phyloP scores from a whole-genome alignment of 768 basidiomycete species.

The Xerocomus potaroensis region DNA sequence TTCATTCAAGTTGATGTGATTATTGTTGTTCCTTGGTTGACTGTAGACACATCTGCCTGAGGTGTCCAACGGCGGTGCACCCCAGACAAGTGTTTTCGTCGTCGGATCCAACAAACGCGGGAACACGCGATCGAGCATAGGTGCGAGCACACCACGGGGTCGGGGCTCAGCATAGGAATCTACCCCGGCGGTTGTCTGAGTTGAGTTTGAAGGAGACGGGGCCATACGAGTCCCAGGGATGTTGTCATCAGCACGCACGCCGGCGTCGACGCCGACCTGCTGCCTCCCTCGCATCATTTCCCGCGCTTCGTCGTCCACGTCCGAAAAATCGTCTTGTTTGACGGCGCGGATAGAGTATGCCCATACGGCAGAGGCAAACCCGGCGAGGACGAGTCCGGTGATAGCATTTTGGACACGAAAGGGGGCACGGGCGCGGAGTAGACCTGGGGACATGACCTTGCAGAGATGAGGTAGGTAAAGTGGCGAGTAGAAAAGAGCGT shows the following conservation, averaged over 20 bases:
- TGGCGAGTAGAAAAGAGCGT: not conserved
- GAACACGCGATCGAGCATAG: slow-evolving; percentile 40
- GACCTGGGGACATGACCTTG: slow-evolving; percentile 82
- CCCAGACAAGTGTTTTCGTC: slow-evolving; percentile 64
- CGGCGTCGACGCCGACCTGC: no score
- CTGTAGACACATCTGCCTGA: slow-evolving; percentile 41
- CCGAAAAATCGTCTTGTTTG: slow-evolving; percentile 89
- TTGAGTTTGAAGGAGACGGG: not conserved
- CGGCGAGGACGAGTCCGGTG: slow-evolving; percentile 66
- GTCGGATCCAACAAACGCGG: slow-evolving; percentile 56
- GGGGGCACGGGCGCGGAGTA: slow-evolving; percentile 82
- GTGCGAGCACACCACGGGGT: slow-evolving; percentile 43
- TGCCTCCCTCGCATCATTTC: slow-evolving; percentile 38
- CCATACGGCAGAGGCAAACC: slow-evolving; percentile 81
- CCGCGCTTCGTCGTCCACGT: slow-evolving; percentile 74
- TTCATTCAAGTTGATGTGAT: not conserved
- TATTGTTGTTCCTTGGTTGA: slow-evolving; percentile 3
- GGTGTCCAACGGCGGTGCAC: slow-evolving; percentile 64
- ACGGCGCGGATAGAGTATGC: slow-evolving; percentile 92
- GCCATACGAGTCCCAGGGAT: slow-evolving; percentile 16
- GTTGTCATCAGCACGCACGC: not conserved
- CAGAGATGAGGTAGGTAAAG: not conserved
- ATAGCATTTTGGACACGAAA: slow-evolving; percentile 76
- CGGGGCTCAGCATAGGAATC: slow-evolving; percentile 20
- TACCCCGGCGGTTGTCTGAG: not conserved